Conservation (phyloP, 2,329 filamentous ascomycete genomes). For the Cladosporium colombiae region DNA sequence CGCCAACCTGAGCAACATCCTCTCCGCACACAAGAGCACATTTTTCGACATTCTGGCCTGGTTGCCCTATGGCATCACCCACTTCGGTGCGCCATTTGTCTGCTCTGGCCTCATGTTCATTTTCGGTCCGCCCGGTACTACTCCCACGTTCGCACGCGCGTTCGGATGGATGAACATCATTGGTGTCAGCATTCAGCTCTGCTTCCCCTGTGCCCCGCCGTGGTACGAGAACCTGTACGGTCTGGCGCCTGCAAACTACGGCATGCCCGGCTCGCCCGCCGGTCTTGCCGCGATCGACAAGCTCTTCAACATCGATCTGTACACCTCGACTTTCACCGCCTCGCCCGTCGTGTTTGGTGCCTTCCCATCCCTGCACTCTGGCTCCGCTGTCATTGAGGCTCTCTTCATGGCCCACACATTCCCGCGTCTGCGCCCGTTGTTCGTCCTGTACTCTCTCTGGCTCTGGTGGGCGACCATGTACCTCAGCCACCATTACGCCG, state of each 20-base stretch:
- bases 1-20: slow-evolving; percentile 91
- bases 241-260: slow-evolving; percentile 86
- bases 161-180: slow-evolving; percentile 92
- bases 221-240: slow-evolving; percentile 97
- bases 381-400: slow-evolving; percentile 83
- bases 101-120: slow-evolving; percentile 80
- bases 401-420: slow-evolving; percentile 93
- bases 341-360: slow-evolving; percentile 92
- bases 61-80: slow-evolving; percentile 88
- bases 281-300: slow-evolving; percentile 86
- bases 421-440: slow-evolving; percentile 76
- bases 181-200: slow-evolving; percentile 82
- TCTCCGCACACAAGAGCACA: slow-evolving; percentile 83
- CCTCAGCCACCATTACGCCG: slow-evolving; percentile 92
- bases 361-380: slow-evolving; percentile 90
- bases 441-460: slow-evolving; percentile 84
- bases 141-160: slow-evolving; percentile 79
- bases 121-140: slow-evolving; percentile 81
- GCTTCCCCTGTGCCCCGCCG: slow-evolving; percentile 91
- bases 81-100: slow-evolving; percentile 83
- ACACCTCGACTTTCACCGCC: slow-evolving; percentile 87
- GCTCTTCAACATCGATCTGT: slow-evolving; percentile 87
- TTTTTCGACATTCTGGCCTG: slow-evolving; percentile 86
- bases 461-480: slow-evolving; percentile 99
- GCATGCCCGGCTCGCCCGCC: slow-evolving; percentile 84